Percentiles rank a stretch among this genome's conserved stretches.
These are phyloP conservation scores for Bacidia rubella DNA, from an alignment of 495 filamentous ascomycete genomes.

Conservation along the genomic window DNA sequence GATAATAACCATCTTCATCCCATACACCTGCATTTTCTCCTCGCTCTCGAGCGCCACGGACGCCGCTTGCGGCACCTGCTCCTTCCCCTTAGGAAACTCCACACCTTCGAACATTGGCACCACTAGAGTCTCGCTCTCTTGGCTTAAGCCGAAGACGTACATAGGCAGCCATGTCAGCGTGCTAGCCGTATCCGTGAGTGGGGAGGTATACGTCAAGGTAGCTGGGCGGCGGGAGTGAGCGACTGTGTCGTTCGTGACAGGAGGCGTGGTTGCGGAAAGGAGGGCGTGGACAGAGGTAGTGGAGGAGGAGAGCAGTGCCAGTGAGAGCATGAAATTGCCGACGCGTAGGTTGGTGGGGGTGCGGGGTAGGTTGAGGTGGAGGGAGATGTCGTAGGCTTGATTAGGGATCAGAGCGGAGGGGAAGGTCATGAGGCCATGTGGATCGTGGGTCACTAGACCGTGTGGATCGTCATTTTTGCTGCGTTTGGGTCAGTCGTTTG, in stretches of 20 bases:
- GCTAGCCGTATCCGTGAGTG: constrained; percentile 38
- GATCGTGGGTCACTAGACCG: constrained; percentile 29
- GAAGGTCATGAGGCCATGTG: constrained; percentile 31
- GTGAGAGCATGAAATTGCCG: constrained; percentile 90
- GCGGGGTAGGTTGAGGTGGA: constrained; percentile 59
- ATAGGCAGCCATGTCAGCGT: constrained; percentile 41
- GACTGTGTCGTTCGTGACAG: constrained; percentile 18
- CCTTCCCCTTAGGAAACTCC: constrained; percentile 43
- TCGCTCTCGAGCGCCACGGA: constrained; percentile 55
- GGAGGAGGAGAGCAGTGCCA: constrained; percentile 40
- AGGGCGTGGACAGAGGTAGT: constrained; percentile 5
- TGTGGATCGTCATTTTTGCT: background rate
- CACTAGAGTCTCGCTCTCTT: constrained; percentile 42
- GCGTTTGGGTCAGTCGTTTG: too few relatives aligned
- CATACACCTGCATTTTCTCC: constrained; percentile 60
- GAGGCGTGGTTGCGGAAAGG: constrained; percentile 11
- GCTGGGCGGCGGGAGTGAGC: constrained; percentile 44
- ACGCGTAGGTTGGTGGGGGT: constrained; percentile 36
- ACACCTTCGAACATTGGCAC: constrained; percentile 60
- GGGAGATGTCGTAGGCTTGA: constrained; percentile 51
- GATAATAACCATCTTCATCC: constrained; percentile 48
- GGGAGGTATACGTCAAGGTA: constrained; percentile 52
- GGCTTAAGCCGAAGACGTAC: constrained; percentile 44
- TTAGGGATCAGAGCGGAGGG: constrained; percentile 29
- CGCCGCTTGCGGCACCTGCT: constrained; percentile 42